Conservation (phyloP, 2,329 filamentous ascomycete genomes). For the Emergomyces orientalis region DNA sequence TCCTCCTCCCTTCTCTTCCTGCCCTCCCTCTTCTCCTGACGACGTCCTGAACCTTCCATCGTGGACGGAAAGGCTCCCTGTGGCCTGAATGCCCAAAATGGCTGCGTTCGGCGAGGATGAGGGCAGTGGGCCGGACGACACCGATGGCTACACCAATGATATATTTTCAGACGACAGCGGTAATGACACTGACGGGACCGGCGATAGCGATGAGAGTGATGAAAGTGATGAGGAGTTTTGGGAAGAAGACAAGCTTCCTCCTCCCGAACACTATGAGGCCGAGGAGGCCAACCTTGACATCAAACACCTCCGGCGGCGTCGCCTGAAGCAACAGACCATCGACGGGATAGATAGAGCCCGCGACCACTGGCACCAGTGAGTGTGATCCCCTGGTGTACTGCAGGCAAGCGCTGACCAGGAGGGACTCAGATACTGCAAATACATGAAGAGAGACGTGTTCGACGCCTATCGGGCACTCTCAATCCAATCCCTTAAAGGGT, state of each 20-base stretch:
- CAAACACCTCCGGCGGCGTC: not conserved
- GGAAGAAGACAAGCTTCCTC: not conserved
- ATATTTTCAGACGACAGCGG: not conserved
- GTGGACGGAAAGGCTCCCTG: too few species aligned
- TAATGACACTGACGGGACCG: not conserved
- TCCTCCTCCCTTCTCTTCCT: too few species aligned
- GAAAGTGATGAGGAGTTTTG: not conserved
- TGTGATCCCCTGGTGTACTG: not conserved
- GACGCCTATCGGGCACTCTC: not conserved
- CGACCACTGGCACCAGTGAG: not conserved
- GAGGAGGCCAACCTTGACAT: not conserved
- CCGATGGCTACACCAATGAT: not conserved
- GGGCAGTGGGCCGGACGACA: not conserved
- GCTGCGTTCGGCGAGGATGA: not conserved
- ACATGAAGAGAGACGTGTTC: not conserved
- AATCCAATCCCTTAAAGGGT: conserved; percentile 11
- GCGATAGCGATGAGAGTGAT: not conserved
- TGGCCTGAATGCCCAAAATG: not conserved
- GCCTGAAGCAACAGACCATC: not conserved
- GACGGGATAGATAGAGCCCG: not conserved
- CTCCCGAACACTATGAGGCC: not conserved
- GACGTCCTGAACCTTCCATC: too few species aligned
- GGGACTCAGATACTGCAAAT: not conserved
- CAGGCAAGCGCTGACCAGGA: not conserved
- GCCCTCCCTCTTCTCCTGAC: too few species aligned